Conservation (phyloP, 139 green algal species). For the Pseudopediastrum boryanum region DNA sequence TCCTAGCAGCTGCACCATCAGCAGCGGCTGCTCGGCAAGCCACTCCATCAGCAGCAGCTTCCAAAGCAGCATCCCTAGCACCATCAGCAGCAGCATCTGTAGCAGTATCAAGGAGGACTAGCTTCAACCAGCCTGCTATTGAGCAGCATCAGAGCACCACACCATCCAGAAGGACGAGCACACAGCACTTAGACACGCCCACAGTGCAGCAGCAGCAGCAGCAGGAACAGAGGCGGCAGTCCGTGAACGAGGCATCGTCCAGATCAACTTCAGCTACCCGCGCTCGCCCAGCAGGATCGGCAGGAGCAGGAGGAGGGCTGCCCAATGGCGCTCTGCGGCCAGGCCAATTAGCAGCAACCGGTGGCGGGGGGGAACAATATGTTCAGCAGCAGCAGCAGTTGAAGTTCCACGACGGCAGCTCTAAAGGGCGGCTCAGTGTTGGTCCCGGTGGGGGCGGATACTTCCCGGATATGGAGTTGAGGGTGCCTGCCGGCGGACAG, state of each 20-base stretch:
- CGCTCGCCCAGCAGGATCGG: too few relatives aligned
- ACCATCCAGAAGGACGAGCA: too few relatives aligned
- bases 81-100: background rate
- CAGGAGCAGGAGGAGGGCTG: too few relatives aligned
- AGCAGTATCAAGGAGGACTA: background rate
- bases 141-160: too few relatives aligned
- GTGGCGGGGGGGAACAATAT: background rate
- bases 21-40: background rate
- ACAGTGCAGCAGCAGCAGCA: slow-evolving; percentile 6
- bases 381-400: background rate
- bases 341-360: background rate
- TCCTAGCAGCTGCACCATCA: background rate
- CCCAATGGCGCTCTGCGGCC: background rate
- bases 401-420: too few relatives aligned
- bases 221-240: background rate
- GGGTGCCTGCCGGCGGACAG: slow-evolving; percentile 12
- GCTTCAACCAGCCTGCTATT: too few relatives aligned
- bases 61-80: slow-evolving; percentile 11
- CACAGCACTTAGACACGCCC: background rate
- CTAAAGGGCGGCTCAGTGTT: too few relatives aligned
- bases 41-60: background rate
- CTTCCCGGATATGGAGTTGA: slow-evolving; percentile 34
- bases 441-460: too few relatives aligned
- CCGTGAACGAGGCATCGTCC: too few relatives aligned
- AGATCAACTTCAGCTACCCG: too few relatives aligned